Base-by-base conservation (phyloP, 768 basidiomycete species). In the Scleroderma bovista region DNA sequence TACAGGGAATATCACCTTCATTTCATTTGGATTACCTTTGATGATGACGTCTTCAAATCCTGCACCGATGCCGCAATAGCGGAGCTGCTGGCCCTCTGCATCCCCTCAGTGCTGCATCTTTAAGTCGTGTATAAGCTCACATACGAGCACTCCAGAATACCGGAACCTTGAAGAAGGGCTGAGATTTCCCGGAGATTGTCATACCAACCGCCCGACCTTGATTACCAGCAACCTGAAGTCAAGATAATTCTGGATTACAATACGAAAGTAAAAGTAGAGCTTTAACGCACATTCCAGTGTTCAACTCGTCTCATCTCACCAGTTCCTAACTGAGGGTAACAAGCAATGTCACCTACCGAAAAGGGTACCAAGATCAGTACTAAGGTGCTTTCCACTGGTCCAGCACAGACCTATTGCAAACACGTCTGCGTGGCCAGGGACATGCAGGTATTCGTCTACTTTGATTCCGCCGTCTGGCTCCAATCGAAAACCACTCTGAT, bases 111-210 rank as follows among this genome's bases (percentile, higher is more conserved):
- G 41, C 47, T 17, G 16, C 41, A 20, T 5, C 26, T 16, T 43
- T 15, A 22, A 57, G 26, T 17, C 45, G 23, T n/a, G 24, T 48
- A 38, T 16, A 34, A 46, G 26, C 36, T 10, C 40, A 78, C 86
- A 48, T 60, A 88, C 86, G 86, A 19, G 89, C 87, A 61, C 88
- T 90, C 93, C 93, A 94, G 72, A 94, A 94, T 33, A 92, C 70
- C 1, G 91, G 90, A 11, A 88, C 71, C 69, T 92, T 93, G 42
- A 74, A 74, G 66, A 86, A 92, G 12, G 84, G 79, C 53, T 81
- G 78, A 29, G 71, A 72, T 50, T 68, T 75, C 43, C 74, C 83
- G 47, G 84, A 75, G 56, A 95, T 90, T 9, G 77, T 84, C 62
- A 81, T 80, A 0, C 86, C 93, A n/a, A 87, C 84, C 15, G 85